Evolutionary conservation across 2,329 filamentous ascomycete genomes (phyloP), one percentile per base, ranked within the genome.

Genomic region (Septoria linicola): DNA sequence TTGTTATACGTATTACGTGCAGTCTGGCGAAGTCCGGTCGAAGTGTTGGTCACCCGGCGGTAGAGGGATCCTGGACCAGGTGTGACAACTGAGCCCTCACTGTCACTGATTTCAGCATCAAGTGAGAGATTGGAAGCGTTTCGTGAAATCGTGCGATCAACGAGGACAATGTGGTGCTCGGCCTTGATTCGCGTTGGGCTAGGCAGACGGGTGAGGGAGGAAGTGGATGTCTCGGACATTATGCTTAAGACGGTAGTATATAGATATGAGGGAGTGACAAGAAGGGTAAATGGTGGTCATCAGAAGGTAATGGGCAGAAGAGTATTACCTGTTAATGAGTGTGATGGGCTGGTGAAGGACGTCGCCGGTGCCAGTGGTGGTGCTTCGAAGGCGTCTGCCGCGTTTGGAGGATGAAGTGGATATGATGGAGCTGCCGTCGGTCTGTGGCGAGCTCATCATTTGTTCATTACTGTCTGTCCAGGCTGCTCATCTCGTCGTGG

Each of bases 81-180:
- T 3, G 57, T 49, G 13, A 41, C 53, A 14, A 54, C 39, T 17
- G 55, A 37, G 45, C 51, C 42, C 34, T 64, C 63, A 58, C 62
- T 66, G 54, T 65, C 60, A 57, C 58, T 59, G 35, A 50, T 57
- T 60, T 66, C 62, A 59, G 60, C 58, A 54, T 59, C 54, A 21
- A 54, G 44, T 25, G 51, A 25, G 21, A 48, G 32, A 47, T 49
- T 48, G n/a, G 55, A 53, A 23, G 43, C 19, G 36, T 45, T 32
- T 54, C 55, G 36, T 20, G 57, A 53, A 14, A 44, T 67, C 27
- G 74, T 71, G 41, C 72, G 71, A 67, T 89, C 84, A 59, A 88
- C 75, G 31, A 91, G 80, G 59, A 67, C 72, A 64, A 91, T 90
- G 67, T 84, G 83, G 69, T 88, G 86, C 62, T 65, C 58, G 43